Evolutionary conservation across 2,329 filamentous ascomycete genomes (phyloP), one percentile per base, ranked within the genome.

Genomic region (Paracoccidioides lutzii): DNA sequence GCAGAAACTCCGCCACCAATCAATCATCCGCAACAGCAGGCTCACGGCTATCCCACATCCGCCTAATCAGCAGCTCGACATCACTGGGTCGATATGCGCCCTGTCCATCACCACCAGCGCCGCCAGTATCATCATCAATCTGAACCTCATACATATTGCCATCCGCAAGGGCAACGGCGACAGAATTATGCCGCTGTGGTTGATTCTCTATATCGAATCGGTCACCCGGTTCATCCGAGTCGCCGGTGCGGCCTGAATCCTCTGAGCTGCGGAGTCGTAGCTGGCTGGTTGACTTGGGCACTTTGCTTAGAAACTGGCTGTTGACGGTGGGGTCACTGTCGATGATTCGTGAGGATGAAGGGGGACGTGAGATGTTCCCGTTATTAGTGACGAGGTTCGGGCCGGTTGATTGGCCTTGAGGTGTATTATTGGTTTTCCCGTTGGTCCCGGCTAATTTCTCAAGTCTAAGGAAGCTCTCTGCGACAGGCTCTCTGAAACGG

Each of bases 21-120:
- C 32, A 61, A 43, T 61, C 59, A 9, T 67, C 67, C 30, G 65
- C 66, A 14, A 64, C 65, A 15, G 71, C 67, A 4, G 73, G 69
- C 54, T 73, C 70, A 49, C 71, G 69, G 55, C 69, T 73, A 49
- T 73, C 70, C 71, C 71, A 74, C 62, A 73, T 70, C 49, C 71
- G 69, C 44, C 71, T 69, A 53, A 73, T 65, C 63, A 74, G 67
- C 62, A 74, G 64, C 38, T 71, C 71, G 4, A 62, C 58, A 54
- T 71, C 70, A 52, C 60, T 66, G 2, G 67, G 59, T 15, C 61
- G 61, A 41, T 66, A 65, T 52, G 22, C 12, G 40, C 28, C 33
- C 30, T 35, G 40, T 14, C 41, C 40, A 43, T 37, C 51, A 45
- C 40, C 51, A 53, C 40, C 51, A 52, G 10, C 35, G 12, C 14